These are phyloP conservation scores for Raffaelea arxii DNA, from an alignment of 2,329 filamentous ascomycete genomes.

Conservation along the genomic window DNA sequence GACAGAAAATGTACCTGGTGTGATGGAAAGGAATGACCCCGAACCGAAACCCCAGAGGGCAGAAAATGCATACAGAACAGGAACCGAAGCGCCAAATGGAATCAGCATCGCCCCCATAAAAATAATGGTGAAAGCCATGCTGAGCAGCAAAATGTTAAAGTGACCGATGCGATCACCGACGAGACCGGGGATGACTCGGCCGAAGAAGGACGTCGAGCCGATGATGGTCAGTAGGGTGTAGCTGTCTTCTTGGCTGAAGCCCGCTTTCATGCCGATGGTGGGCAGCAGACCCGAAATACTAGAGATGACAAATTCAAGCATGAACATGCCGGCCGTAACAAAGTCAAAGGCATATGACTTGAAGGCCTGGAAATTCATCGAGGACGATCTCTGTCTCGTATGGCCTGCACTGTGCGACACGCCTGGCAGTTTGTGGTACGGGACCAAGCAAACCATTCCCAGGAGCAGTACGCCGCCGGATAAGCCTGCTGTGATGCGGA, in stretches of 20 bases:
- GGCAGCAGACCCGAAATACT: constrained; percentile 36
- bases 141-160: constrained; percentile 31
- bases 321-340: constrained; percentile 30
- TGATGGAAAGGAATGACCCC: constrained; percentile 35
- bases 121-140: constrained; percentile 25
- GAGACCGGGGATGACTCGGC: constrained; percentile 32
- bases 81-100: too few species aligned
- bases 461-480: constrained; percentile 17
- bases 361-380: constrained; percentile 30
- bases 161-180: constrained; percentile 31
- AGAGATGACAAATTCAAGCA: constrained; percentile 38
- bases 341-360: constrained; percentile 29
- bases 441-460: constrained; percentile 23
- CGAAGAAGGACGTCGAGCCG: constrained; percentile 31
- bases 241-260: constrained; percentile 26
- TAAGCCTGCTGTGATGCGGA: constrained; percentile 21
- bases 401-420: too few species aligned
- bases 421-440: constrained; percentile 19
- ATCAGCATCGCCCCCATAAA: constrained; percentile 33
- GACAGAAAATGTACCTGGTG: too few species aligned
- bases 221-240: constrained; percentile 34
- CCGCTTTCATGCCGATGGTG: constrained; percentile 28
- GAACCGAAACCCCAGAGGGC: constrained; percentile 39
- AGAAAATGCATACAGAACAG: constrained; percentile 34
- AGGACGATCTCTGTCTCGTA: too few species aligned